phyloP scores from a whole-genome alignment of 2,329 filamentous ascomycete genomes.

The Ophiostoma quercus region DNA sequence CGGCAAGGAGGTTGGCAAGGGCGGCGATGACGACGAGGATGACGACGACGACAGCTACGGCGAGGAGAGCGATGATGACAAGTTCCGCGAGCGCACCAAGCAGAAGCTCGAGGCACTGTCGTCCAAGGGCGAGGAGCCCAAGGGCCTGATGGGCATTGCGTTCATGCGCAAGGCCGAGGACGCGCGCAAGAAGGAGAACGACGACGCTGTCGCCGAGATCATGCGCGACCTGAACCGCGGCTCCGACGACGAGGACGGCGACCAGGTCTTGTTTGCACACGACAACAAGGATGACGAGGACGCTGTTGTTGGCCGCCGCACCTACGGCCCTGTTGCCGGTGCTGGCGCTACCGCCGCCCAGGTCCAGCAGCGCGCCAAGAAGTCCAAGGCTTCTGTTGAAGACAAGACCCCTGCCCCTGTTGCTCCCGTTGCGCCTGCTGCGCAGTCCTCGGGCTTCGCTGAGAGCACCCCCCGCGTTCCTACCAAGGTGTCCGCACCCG shows the following conservation, averaged over 20 bases:
- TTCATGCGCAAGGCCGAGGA: slow-evolving; percentile 93
- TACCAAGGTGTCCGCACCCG: slow-evolving; percentile 12
- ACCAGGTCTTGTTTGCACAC: background rate
- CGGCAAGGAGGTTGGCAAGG: slow-evolving; percentile 26
- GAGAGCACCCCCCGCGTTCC: background rate
- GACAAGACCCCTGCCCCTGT: background rate
- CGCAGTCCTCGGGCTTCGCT: background rate
- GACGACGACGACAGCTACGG: slow-evolving; percentile 48
- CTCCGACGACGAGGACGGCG: slow-evolving; percentile 14
- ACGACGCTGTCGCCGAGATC: slow-evolving; percentile 66
- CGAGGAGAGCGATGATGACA: slow-evolving; percentile 52
- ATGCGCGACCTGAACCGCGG: slow-evolving; percentile 66
- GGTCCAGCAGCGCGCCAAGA: background rate
- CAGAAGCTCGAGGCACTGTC: slow-evolving; percentile 42
- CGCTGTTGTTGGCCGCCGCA: slow-evolving; percentile 27
- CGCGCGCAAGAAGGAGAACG: slow-evolving; percentile 62
- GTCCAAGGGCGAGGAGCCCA: slow-evolving; percentile 46
- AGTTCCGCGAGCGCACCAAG: slow-evolving; percentile 46
- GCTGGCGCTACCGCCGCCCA: background rate
- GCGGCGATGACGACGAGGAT: slow-evolving; percentile 42
- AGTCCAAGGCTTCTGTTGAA: background rate
- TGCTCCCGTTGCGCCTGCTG: background rate
- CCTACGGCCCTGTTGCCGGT: slow-evolving; percentile 22
- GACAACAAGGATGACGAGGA: slow-evolving; percentile 6
- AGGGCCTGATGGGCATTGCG: slow-evolving; percentile 69